Conservation (phyloP, 2,329 filamentous ascomycete species). For the Microascus cirrosus region DNA sequence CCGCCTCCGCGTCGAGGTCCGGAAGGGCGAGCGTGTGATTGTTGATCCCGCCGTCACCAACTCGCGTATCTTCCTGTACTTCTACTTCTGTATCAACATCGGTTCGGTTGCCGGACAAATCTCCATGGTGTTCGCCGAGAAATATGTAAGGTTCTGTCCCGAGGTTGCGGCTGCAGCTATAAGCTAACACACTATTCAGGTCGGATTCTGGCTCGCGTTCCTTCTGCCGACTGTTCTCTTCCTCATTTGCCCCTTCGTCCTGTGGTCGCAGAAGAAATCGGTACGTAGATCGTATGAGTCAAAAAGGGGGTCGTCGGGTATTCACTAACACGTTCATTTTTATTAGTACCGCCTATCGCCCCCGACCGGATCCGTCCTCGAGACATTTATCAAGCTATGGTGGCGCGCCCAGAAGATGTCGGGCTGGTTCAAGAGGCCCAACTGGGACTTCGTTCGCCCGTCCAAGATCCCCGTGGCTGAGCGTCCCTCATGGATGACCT, state of each 20-base stretch:
- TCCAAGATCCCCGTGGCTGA: slow-evolving; percentile 42
- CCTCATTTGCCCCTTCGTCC: slow-evolving; percentile 47
- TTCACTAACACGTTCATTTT: not conserved
- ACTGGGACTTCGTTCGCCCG: slow-evolving; percentile 62
- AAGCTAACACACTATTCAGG: not conserved
- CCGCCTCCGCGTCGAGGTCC: slow-evolving; percentile 43
- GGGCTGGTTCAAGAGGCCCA: slow-evolving; percentile 48
- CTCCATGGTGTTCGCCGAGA: slow-evolving; percentile 64
- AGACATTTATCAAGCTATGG: slow-evolving; percentile 54
- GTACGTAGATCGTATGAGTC: not conserved
- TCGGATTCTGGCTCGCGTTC: slow-evolving; percentile 62
- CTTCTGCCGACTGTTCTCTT: slow-evolving; percentile 57
- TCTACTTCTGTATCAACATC: slow-evolving; percentile 49
- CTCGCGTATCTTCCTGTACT: slow-evolving; percentile 57
- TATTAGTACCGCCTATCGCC: slow-evolving; percentile 45
- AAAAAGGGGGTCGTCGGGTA: not conserved
- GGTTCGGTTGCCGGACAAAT: slow-evolving; percentile 41
- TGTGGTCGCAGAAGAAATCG: slow-evolving; percentile 46
- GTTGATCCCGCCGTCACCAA: slow-evolving; percentile 59
- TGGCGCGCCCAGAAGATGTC: slow-evolving; percentile 50
- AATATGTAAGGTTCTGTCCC: slow-evolving; percentile 37
- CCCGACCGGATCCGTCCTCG: slow-evolving; percentile 61
- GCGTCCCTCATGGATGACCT: slow-evolving; percentile 66
- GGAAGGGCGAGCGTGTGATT: slow-evolving; percentile 55
- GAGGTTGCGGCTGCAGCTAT: not conserved